These are phyloP conservation scores for Rhynchospora tenuis DNA, from an alignment of 176 grass and related monocot species.

Conservation along the genomic window DNA sequence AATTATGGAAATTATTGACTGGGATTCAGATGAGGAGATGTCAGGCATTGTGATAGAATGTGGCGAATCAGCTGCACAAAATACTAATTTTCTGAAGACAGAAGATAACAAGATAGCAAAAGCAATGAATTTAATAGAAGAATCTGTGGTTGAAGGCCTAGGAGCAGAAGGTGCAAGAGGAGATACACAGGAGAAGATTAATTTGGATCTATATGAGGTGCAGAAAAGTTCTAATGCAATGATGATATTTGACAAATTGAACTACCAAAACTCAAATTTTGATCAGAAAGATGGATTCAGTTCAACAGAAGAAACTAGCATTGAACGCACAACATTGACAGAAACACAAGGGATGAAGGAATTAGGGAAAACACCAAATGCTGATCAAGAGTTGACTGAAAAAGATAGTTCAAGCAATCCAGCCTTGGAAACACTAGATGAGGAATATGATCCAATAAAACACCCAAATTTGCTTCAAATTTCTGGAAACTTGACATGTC, in stretches of 20 bases:
- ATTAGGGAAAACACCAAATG: not conserved
- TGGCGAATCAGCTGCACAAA: not conserved
- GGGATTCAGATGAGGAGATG: not conserved
- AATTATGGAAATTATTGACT: not conserved
- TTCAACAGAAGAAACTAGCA: not conserved
- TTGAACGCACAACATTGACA: not conserved
- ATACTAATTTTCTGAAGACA: not conserved
- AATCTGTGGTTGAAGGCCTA: not conserved
- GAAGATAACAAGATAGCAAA: not conserved
- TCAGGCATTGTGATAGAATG: not conserved
- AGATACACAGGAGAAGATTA: not conserved
- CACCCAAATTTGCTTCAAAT: not conserved
- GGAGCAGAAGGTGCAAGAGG: no score
- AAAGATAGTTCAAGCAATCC: not conserved
- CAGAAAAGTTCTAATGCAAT: not conserved
- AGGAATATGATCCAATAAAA: constrained; percentile 28
- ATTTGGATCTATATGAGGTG: not conserved
- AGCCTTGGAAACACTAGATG: not conserved
- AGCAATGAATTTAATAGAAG: not conserved
- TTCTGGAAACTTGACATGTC: not conserved
- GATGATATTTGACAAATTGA: not conserved
- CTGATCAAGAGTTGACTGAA: not conserved
- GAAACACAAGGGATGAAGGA: not conserved
- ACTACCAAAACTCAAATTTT: not conserved
- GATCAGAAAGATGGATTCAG: not conserved